A percentile compares a stretch with the other conserved stretches of the same genome.
Conservation (phyloP, 2,329 filamentous ascomycete species). For the Colletotrichum magnum region DNA sequence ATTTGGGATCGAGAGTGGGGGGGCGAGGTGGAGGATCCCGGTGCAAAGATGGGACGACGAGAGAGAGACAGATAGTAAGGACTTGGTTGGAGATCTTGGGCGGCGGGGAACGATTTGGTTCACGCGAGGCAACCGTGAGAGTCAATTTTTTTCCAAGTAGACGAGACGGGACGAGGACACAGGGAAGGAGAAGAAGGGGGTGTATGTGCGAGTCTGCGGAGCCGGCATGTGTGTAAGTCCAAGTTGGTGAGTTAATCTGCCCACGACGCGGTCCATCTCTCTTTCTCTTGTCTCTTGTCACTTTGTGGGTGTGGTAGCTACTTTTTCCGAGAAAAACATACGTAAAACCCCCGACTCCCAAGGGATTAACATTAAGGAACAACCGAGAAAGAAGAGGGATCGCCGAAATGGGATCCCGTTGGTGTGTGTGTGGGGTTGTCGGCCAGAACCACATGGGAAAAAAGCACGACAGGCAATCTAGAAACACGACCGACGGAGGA, state of each 20-base stretch:
- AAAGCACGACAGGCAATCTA: no score
- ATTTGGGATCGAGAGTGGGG: slow-evolving; percentile 6
- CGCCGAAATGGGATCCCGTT: no score
- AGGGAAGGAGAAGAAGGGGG: background rate
- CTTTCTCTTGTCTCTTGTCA: background rate
- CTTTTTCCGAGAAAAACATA: no score
- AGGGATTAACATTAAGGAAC: no score
- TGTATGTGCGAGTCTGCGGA: background rate
- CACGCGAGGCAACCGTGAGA: background rate
- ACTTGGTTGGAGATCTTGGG: background rate
- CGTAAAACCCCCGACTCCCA: no score
- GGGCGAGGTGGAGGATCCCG: background rate
- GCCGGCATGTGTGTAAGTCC: slow-evolving; percentile 13
- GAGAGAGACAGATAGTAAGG: no score
- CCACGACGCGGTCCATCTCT: background rate
- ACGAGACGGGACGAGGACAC: background rate
- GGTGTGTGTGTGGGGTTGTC: background rate
- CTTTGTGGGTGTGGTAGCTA: no score
- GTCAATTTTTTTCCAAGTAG: background rate
- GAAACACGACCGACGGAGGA: background rate
- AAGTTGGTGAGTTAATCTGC: background rate
- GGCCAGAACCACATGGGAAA: background rate
- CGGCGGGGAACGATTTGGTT: slow-evolving; percentile 20
- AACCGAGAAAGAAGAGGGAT: background rate
- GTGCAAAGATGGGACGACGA: slow-evolving; percentile 4